A percentile compares a stretch with the other conserved stretches of the same genome.
Evolutionary conservation across 352 stramenopile species (phyloP).

Genomic region (Phytopythium aichiense): DNA sequence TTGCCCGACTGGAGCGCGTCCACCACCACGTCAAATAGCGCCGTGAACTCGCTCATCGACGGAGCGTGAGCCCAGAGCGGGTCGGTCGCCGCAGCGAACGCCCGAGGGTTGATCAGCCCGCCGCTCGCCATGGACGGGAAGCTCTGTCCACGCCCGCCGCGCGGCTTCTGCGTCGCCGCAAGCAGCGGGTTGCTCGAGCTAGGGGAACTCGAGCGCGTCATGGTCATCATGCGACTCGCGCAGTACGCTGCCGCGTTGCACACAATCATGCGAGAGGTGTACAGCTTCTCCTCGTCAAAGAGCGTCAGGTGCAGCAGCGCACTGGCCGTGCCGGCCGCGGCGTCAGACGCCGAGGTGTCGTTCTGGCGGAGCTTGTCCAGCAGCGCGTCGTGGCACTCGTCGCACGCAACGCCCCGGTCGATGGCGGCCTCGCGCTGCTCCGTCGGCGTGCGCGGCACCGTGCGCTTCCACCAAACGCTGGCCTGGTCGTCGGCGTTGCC

Average conservation of each 20-base stretch:
- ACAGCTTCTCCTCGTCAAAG: constrained; percentile 78
- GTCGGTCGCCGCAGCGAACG: constrained; percentile 52
- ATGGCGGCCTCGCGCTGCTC: constrained; percentile 53
- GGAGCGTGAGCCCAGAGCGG: constrained; percentile 58
- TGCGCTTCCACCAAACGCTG: constrained; percentile 54
- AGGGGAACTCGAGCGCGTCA: not conserved
- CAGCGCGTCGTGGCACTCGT: constrained; percentile 39
- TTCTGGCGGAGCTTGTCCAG: constrained; percentile 25
- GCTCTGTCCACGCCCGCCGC: constrained; percentile 19
- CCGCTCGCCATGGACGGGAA: constrained; percentile 36
- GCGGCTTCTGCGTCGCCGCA: constrained; percentile 34
- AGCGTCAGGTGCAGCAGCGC: constrained; percentile 51
- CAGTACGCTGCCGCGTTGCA: constrained; percentile 78
- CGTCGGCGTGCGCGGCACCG: constrained; percentile 25
- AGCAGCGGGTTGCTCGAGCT: constrained; percentile 28
- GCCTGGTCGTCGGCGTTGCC: constrained; percentile 16
- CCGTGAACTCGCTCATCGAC: constrained; percentile 54
- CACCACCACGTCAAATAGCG: constrained; percentile 46
- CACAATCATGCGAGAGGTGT: constrained; percentile 75
- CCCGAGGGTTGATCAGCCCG: constrained; percentile 36
- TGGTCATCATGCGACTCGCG: constrained; percentile 57
- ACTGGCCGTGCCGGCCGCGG: constrained; percentile 21
- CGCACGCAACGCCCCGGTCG: constrained; percentile 24
- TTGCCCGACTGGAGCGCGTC: constrained; percentile 47
- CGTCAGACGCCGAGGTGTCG: constrained; percentile 20